Evolutionary conservation across 169 alveolate species (phyloP).

Genomic region (Eimeria zaria): DNA sequence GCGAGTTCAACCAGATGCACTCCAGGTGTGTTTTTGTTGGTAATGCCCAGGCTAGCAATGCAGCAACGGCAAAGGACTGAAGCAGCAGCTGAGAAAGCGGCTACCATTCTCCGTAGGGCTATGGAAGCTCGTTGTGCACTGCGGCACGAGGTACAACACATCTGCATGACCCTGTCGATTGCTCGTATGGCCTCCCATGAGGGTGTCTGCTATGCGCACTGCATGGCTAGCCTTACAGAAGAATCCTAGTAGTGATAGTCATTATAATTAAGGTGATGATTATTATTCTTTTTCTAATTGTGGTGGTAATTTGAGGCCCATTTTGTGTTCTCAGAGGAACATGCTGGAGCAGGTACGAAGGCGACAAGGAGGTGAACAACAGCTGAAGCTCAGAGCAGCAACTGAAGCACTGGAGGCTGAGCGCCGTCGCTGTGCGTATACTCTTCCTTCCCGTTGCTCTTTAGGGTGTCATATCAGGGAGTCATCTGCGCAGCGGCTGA

Average conservation of each 20-base stretch:
- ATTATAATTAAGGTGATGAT: no score
- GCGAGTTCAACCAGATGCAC: no score
- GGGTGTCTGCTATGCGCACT: no score
- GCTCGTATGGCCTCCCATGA: not conserved
- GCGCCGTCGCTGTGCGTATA: constrained; percentile 70
- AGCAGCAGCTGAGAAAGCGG: constrained; percentile 49
- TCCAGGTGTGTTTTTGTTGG: not conserved
- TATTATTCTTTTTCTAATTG: no score
- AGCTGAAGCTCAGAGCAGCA: constrained; percentile 8
- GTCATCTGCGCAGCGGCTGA: not conserved
- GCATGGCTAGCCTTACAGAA: not conserved
- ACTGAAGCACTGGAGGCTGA: constrained; percentile 37
- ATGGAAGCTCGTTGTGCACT: constrained; percentile 32
- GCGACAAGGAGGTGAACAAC: constrained; percentile 6
- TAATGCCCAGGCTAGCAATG: constrained; percentile 23
- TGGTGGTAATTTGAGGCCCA: not conserved
- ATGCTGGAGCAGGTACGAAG: constrained; percentile 7
- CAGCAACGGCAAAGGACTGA: constrained; percentile 40
- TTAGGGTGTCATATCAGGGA: not conserved
- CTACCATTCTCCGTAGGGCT: constrained; percentile 37
- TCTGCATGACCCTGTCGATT: not conserved
- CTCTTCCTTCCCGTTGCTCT: not conserved
- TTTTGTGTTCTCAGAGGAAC: constrained; percentile 35
- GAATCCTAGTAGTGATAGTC: no score
- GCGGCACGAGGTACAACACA: constrained; percentile 51